Conservation (phyloP, 2,329 filamentous ascomycete species). For the Plectosphaerella plurivora region DNA sequence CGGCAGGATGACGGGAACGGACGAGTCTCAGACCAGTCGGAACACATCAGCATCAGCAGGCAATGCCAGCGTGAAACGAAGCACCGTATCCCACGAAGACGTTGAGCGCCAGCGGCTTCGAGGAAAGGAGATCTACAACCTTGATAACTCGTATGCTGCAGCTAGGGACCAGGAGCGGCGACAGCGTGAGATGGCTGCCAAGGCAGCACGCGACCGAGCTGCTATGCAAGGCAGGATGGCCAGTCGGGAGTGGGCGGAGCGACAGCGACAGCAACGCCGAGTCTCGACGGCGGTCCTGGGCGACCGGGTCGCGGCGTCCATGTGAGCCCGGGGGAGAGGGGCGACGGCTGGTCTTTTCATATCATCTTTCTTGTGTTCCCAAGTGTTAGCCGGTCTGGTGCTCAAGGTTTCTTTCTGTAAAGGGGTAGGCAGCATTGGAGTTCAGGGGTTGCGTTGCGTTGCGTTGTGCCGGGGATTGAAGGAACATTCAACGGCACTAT, state of each 20-base stretch:
- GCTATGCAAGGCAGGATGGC: constrained; percentile 56
- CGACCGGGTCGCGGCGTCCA: constrained; percentile 5
- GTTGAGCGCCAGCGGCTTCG: constrained; percentile 45
- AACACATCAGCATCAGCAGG: constrained; percentile 41
- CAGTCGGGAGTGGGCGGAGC: constrained; percentile 60
- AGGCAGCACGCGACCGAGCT: constrained; percentile 52
- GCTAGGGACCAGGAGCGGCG: constrained; percentile 49
- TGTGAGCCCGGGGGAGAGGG: too few relatives aligned
- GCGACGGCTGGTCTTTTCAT: too few relatives aligned
- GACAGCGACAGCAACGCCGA: constrained; percentile 46
- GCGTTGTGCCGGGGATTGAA: too few relatives aligned
- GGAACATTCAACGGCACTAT: too few relatives aligned
- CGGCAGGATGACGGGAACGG: constrained; percentile 6
- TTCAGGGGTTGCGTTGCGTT: too few relatives aligned
- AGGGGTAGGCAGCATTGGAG: too few relatives aligned
- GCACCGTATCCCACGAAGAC: constrained; percentile 46
- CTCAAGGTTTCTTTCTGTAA: too few relatives aligned
- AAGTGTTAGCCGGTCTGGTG: too few relatives aligned
- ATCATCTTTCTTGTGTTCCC: too few relatives aligned
- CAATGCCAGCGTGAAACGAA: constrained; percentile 39
- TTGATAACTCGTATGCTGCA: constrained; percentile 42
- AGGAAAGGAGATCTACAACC: constrained; percentile 48
- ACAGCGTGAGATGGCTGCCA: constrained; percentile 50
- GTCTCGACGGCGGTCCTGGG: constrained; percentile 9
- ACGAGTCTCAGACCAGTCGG: constrained; percentile 20